Conservation (phyloP, 805 yeast genomes). For the Pichia deserticola region DNA sequence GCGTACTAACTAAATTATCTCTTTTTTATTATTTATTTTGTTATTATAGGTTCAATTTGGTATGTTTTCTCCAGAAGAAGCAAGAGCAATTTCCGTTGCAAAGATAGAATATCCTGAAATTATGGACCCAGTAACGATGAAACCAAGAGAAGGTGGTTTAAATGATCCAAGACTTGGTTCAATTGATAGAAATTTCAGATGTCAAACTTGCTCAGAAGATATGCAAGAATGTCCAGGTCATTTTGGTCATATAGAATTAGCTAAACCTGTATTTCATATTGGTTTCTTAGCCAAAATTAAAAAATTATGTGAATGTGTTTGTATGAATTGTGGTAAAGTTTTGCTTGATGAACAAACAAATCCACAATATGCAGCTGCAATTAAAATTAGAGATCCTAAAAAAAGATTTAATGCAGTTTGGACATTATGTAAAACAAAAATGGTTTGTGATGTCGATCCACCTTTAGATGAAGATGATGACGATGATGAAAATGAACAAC, state of each 20-base stretch:
- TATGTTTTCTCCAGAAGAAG: conserved; percentile 93
- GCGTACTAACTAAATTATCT: conserved; percentile 6
- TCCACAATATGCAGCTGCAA: conserved; percentile 77
- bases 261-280: conserved; percentile 97
- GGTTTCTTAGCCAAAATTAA: conserved; percentile 92
- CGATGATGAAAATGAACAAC: conserved; percentile 35
- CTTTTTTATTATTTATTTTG: conserved; percentile 9
- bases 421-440: conserved; percentile 84
- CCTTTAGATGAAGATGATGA: conserved; percentile 51
- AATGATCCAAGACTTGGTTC: conserved; percentile 97
- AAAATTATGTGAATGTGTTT: conserved; percentile 91
- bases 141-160: conserved; percentile 93
- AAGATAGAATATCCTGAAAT: conserved; percentile 98
- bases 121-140: conserved; percentile 95
- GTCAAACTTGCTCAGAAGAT: conserved; percentile 99
- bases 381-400: conserved; percentile 86
- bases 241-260: conserved; percentile 96
- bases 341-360: conserved; percentile 73
- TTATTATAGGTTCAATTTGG: conserved; percentile 78
- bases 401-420: conserved; percentile 96
- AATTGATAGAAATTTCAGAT: conserved; percentile 92
- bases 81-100: conserved; percentile 95
- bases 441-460: conserved; percentile 91
- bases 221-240: conserved; percentile 99
- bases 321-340: conserved; percentile 98